phyloP scores from a whole-genome alignment of 2,329 filamentous ascomycete genomes.

The Magnaporthiopsis poae region DNA sequence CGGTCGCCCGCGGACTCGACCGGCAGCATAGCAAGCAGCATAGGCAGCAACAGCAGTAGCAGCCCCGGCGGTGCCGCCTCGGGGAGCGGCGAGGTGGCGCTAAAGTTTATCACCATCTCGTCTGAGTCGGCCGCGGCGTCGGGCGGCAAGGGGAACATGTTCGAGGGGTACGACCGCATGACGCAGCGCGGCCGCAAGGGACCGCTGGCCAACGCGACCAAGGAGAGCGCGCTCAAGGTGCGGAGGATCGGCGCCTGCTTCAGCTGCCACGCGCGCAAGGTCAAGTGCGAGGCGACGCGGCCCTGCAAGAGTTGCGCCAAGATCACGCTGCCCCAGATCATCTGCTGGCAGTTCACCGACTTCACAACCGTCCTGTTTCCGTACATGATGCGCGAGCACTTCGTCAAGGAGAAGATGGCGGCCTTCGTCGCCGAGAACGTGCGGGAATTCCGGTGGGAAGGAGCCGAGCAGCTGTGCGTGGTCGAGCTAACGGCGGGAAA shows the following conservation, averaged over 20 bases:
- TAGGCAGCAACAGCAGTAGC: not conserved
- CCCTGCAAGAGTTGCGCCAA: slow-evolving; percentile 49
- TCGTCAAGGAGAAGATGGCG: slow-evolving; percentile 39
- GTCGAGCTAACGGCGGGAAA: slow-evolving; percentile 41
- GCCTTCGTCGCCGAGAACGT: slow-evolving; percentile 41
- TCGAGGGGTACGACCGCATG: slow-evolving; percentile 44
- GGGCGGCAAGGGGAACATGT: slow-evolving; percentile 39
- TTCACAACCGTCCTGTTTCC: slow-evolving; percentile 45
- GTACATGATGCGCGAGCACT: slow-evolving; percentile 39
- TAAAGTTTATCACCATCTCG: slow-evolving; percentile 46
- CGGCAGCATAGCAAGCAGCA: slow-evolving; percentile 16
- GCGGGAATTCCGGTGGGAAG: slow-evolving; percentile 30
- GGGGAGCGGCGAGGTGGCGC: slow-evolving; percentile 10
- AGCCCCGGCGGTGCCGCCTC: slow-evolving; percentile 9
- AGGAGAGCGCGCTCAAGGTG: slow-evolving; percentile 44
- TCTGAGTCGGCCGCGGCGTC: slow-evolving; percentile 43
- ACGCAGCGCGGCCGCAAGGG: slow-evolving; percentile 48
- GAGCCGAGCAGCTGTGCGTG: slow-evolving; percentile 29
- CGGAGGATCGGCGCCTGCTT: slow-evolving; percentile 47
- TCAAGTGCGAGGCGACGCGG: slow-evolving; percentile 45
- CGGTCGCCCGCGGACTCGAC: slow-evolving; percentile 16
- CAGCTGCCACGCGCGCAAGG: slow-evolving; percentile 50
- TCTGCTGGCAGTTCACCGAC: slow-evolving; percentile 51
- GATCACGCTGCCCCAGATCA: slow-evolving; percentile 39
- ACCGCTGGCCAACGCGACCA: slow-evolving; percentile 42